Percentiles rank a stretch among this genome's conserved stretches.
phyloP scores from a whole-genome alignment of 768 basidiomycete genomes.

The Leccinum boreale region DNA sequence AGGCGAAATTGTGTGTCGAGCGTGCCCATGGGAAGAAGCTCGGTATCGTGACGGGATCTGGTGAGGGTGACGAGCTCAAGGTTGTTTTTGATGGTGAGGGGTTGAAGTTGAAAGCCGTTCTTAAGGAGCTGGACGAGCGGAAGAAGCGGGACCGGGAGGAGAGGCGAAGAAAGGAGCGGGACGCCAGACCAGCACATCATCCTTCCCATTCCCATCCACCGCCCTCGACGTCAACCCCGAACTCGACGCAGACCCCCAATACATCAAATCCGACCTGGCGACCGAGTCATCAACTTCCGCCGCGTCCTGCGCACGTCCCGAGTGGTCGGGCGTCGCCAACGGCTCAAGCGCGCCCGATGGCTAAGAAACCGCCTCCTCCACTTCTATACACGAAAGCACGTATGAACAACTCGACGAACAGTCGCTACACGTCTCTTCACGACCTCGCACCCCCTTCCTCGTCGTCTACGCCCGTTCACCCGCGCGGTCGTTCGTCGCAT shows the following conservation, averaged over 20 bases:
- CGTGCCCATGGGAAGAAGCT: constrained; percentile 65
- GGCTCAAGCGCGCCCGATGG: constrained; percentile 26
- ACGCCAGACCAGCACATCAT: constrained; percentile 17
- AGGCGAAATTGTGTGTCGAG: constrained; percentile 64
- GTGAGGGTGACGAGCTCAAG: constrained; percentile 58
- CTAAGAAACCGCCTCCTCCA: constrained; percentile 23
- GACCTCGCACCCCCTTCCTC: constrained; percentile 29
- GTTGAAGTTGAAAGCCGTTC: constrained; percentile 54
- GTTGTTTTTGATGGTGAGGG: constrained; percentile 83
- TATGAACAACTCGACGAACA: constrained; percentile 23
- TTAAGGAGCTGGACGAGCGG: constrained; percentile 58
- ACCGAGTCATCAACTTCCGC: constrained; percentile 27
- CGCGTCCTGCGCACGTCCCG: constrained; percentile 24
- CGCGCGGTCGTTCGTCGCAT: constrained; percentile 28
- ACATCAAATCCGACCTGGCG: constrained; percentile 20
- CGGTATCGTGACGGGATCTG: constrained; percentile 41
- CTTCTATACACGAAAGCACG: constrained; percentile 25
- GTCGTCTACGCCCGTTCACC: constrained; percentile 33
- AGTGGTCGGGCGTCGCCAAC: constrained; percentile 29
- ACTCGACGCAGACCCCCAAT: constrained; percentile 25
- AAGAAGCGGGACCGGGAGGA: constrained; percentile 46
- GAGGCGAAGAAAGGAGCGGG: constrained; percentile 44
- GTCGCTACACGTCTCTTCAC: constrained; percentile 21
- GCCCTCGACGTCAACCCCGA: constrained; percentile 25
- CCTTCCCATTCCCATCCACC: constrained; percentile 11